phyloP scores from a whole-genome alignment of 1,139 yeast species.

The Candida dubliniensis region DNA sequence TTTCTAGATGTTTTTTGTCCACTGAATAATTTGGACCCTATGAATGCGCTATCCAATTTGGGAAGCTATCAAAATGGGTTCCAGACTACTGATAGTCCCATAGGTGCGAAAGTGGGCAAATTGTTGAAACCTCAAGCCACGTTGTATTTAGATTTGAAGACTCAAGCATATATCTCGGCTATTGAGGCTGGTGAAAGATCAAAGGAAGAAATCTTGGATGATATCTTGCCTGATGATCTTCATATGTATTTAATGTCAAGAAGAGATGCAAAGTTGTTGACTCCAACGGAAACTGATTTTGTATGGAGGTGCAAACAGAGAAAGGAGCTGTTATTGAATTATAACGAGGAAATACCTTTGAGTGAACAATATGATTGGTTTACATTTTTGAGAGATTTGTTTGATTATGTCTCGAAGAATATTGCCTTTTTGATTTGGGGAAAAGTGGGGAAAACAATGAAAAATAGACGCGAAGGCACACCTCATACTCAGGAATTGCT shows the following conservation, averaged over 20 bases:
- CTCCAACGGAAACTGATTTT: constrained; percentile 74
- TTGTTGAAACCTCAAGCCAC: constrained; percentile 79
- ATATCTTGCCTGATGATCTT: constrained; percentile 69
- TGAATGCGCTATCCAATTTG: constrained; percentile 37
- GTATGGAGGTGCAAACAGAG: constrained; percentile 68
- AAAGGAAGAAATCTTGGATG: constrained; percentile 68
- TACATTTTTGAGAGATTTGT: constrained; percentile 54
- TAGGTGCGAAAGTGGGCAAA: constrained; percentile 51
- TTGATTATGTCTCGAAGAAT: constrained; percentile 76
- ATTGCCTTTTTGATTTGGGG: constrained; percentile 76
- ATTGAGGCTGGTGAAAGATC: constrained; percentile 71
- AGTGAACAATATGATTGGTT: constrained; percentile 37
- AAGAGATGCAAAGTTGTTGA: constrained; percentile 33
- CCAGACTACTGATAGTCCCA: constrained; percentile 23
- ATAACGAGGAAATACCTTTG: constrained; percentile 36
- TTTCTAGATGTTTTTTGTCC: constrained; percentile 86
- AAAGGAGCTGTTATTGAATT: constrained; percentile 57
- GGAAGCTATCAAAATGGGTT: constrained; percentile 41
- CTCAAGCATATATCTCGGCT: constrained; percentile 93
- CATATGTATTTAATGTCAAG: constrained; percentile 39
- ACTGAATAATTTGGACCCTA: constrained; percentile 46
- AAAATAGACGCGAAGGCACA: constrained; percentile 13
- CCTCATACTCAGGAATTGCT: constrained; percentile 32
- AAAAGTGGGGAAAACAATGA: constrained; percentile 43
- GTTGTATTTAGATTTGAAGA: constrained; percentile 79